Evolutionary conservation across 495 filamentous ascomycete genomes (phyloP).

Genomic region (Aspergillus kassunensis): DNA sequence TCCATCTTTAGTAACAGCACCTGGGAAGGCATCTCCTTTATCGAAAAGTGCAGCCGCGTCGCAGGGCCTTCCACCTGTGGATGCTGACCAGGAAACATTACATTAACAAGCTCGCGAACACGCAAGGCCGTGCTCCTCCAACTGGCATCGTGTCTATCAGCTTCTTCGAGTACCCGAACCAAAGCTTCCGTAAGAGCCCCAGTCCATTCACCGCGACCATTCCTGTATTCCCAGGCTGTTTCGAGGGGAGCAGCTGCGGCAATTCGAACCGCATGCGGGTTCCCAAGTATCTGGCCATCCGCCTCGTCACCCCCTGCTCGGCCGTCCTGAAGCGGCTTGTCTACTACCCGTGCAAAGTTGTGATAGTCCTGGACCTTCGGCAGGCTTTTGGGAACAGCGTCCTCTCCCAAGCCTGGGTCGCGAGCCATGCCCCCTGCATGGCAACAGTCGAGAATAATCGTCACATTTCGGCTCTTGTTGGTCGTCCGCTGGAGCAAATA

Average conservation of each 20-base stretch:
- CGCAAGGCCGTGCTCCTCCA: background rate
- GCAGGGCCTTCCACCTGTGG: too few relatives aligned
- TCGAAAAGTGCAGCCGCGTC: too few relatives aligned
- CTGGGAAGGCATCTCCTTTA: too few relatives aligned
- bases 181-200: constrained; percentile 3
- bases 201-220: background rate
- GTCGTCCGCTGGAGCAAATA: constrained; percentile 6
- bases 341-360: too few relatives aligned
- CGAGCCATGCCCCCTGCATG: constrained; percentile 3
- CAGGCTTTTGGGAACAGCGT: too few relatives aligned
- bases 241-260: background rate
- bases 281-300: background rate
- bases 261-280: background rate
- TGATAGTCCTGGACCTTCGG: too few relatives aligned
- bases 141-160: background rate
- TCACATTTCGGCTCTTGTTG: constrained; percentile 3
- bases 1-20: too few relatives aligned
- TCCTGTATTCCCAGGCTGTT: background rate
- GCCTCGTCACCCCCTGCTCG: too few relatives aligned
- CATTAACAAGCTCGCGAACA: background rate
- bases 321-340: too few relatives aligned
- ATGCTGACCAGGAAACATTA: background rate
- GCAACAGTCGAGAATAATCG: constrained; percentile 9
- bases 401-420: background rate
- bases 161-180: background rate